A percentile compares a stretch with the other conserved stretches of the same genome.
Evolutionary conservation across 2,329 filamentous ascomycete genomes (phyloP).

Genomic region (Coniella vitis): DNA sequence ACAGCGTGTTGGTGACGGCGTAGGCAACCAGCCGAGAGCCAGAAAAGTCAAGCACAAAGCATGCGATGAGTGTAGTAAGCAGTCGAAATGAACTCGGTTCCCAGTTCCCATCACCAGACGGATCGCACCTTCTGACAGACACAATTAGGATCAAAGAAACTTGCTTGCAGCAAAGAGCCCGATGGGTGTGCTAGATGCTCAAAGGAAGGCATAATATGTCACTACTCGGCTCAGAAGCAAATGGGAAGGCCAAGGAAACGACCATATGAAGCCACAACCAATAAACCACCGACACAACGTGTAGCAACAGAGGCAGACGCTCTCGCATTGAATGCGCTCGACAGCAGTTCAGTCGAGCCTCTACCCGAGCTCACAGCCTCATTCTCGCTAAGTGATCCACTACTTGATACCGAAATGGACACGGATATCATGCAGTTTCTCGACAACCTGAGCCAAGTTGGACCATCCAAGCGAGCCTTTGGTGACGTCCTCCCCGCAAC

Average conservation of each 20-base stretch:
- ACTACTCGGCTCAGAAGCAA: slow-evolving; percentile 58
- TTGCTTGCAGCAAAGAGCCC: slow-evolving; percentile 57
- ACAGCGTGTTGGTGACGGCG: not conserved
- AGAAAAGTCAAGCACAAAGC: slow-evolving; percentile 44
- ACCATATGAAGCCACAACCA: slow-evolving; percentile 28
- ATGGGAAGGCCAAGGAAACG: slow-evolving; percentile 61
- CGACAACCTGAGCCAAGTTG: slow-evolving; percentile 28
- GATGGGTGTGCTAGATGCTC: slow-evolving; percentile 54
- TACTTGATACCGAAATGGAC: slow-evolving; percentile 20
- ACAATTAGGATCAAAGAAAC: slow-evolving; percentile 49
- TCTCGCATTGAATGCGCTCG: not conserved
- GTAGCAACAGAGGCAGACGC: not conserved
- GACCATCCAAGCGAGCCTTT: slow-evolving; percentile 11
- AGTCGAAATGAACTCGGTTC: too few relatives aligned
- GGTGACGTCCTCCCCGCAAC: slow-evolving; percentile 8
- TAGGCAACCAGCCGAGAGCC: not conserved
- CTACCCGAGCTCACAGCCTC: slow-evolving; percentile 26
- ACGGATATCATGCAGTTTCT: slow-evolving; percentile 27
- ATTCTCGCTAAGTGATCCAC: slow-evolving; percentile 21
- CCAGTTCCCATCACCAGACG: too few relatives aligned
- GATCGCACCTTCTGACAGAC: too few relatives aligned
- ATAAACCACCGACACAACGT: not conserved
- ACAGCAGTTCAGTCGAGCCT: not conserved
- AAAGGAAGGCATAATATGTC: slow-evolving; percentile 49
- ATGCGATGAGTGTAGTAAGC: slow-evolving; percentile 61